Percentiles rank a stretch among this genome's conserved stretches.
Conservation (phyloP, 2,329 filamentous ascomycete genomes). For the Beauveria rudraprayagi region DNA sequence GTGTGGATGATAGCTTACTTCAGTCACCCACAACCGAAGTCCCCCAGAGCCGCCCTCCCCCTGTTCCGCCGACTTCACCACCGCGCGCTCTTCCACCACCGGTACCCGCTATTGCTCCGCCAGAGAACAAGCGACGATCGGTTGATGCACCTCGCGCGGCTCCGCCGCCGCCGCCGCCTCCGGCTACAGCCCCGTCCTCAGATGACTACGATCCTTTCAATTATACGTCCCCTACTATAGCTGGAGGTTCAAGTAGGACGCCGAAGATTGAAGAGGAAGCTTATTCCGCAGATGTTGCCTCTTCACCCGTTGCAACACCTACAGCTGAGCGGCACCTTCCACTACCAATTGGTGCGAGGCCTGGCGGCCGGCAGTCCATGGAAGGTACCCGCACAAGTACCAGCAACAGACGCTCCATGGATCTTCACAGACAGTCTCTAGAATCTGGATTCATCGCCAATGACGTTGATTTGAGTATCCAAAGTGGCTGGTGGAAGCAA, state of each 20-base stretch:
- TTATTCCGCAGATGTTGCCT: constrained; percentile 41
- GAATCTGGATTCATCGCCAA: constrained; percentile 81
- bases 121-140: constrained; percentile 51
- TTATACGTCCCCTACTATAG: constrained; percentile 33
- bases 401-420: constrained; percentile 56
- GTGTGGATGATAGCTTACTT: constrained; percentile 62
- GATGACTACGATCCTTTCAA: constrained; percentile 64
- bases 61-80: constrained; percentile 43
- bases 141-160: constrained; percentile 62
- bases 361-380: constrained; percentile 24
- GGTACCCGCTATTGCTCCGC: constrained; percentile 51
- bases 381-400: constrained; percentile 32
- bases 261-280: constrained; percentile 38
- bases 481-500: constrained; percentile 81
- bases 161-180: constrained; percentile 59
- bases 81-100: constrained; percentile 58
- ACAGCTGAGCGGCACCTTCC: constrained; percentile 34
- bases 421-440: constrained; percentile 63
- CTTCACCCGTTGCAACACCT: constrained; percentile 35
- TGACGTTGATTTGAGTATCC: constrained; percentile 70
- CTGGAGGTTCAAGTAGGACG: constrained; percentile 26
- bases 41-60: constrained; percentile 44
- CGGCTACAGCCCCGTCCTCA: constrained; percentile 39
- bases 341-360: constrained; percentile 27
- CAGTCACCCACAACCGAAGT: constrained; percentile 43